phyloP scores from a whole-genome alignment of 2,329 filamentous ascomycete species.

The Alternaria alternata region DNA sequence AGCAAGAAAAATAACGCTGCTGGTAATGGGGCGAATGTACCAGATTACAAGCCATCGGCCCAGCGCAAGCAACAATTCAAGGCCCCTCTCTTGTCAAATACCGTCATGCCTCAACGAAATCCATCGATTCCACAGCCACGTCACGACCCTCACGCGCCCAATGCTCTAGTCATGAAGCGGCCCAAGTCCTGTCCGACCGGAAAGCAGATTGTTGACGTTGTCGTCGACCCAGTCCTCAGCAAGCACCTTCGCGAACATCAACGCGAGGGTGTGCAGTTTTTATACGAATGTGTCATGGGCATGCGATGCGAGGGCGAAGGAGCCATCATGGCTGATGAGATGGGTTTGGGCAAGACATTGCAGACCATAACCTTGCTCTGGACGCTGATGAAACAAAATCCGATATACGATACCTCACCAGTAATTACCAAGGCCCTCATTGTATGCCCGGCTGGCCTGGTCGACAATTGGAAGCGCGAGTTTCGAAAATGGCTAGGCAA shows the following conservation, averaged over 20 bases:
- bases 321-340: constrained; percentile 76
- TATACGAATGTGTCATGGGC: constrained; percentile 81
- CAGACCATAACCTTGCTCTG: constrained; percentile 76
- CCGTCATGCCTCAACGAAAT: constrained; percentile 58
- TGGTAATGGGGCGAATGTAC: constrained; percentile 48
- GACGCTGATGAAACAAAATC: constrained; percentile 77
- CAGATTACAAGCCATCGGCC: constrained; percentile 47
- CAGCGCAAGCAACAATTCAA: constrained; percentile 65
- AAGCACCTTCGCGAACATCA: constrained; percentile 73
- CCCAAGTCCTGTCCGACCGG: constrained; percentile 64
- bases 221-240: constrained; percentile 71
- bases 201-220: constrained; percentile 74
- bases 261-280: constrained; percentile 72
- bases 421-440: constrained; percentile 76
- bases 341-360: constrained; percentile 77
- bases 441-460: constrained; percentile 75
- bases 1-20: constrained; percentile 17
- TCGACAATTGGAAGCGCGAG: constrained; percentile 77
- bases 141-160: constrained; percentile 67
- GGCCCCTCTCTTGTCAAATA: constrained; percentile 65
- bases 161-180: constrained; percentile 72
- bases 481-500: constrained; percentile 78
- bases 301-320: constrained; percentile 72
- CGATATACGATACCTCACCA: constrained; percentile 65
- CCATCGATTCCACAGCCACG: constrained; percentile 64